Evolutionary conservation across 352 stramenopile species (phyloP), one percentile per base, ranked within the genome.

Genomic region (Pilasporangium apinafurcum): DNA sequence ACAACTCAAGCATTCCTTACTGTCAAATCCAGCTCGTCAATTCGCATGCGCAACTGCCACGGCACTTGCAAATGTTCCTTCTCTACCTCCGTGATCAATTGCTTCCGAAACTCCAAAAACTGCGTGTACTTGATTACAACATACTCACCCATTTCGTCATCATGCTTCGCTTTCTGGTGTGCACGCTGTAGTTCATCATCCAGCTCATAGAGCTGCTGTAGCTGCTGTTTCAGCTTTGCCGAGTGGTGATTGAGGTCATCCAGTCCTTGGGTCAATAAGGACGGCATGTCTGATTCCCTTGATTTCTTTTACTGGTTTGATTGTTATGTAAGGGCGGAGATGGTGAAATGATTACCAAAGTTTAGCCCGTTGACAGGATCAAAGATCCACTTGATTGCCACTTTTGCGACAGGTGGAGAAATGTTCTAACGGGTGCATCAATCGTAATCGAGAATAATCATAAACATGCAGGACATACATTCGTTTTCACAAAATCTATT

Each of bases 11-110:
- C 26, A 33, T 17, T 1, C 25, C 72, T 22, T 34, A 92, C 80
- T 61, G 80, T 89, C 29, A 87, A 62, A 40, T 92, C 80, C 8
- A 92, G 60, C 40, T 90, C 80, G 46, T 90, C 75, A 46, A 90
- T 85, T 37, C 76, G 82, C 69, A 84, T 68, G 21, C 68, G 68
- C 45, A 87, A 45, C 36, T 87, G 71, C 74, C 71, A 87, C 4
- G 74, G 71, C 18, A 87, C 71, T 24, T 47, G 37, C 25, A 78
- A 57, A 9, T 65, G 24, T 33, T 65, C 51, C 22, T 49, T 51
- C 41, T 84, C 45, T 21, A 87, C 48, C 53, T 66, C 58, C 5
- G 29, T 44, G 39, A 87, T 65, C n/a, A 85, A 41, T 37, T 63
- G 46, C 26, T 82, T 49, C 22, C 74, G 74, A 24, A 65, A 65